Conservation (phyloP, 176 grass and related monocot genomes). For the Microstegium vimineum region DNA sequence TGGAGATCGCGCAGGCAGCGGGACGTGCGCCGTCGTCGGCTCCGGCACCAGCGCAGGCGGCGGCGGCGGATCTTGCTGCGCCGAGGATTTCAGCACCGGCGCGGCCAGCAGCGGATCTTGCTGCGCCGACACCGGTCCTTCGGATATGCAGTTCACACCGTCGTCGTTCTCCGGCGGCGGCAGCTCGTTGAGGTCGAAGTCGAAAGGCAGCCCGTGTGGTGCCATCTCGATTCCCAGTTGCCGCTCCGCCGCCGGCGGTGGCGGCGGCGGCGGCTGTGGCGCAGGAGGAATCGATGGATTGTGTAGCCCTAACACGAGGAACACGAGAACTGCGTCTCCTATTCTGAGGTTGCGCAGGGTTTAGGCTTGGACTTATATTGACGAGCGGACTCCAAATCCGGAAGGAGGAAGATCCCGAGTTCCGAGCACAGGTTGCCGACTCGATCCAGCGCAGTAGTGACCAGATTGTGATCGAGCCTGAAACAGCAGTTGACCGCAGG, state of each 20-base stretch:
- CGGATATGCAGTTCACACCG: not conserved
- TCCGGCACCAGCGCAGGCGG: too few species aligned
- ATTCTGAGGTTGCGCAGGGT: not conserved
- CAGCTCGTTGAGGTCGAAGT: constrained; percentile 30
- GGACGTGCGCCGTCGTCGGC: not conserved
- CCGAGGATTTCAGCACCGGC: too few species aligned
- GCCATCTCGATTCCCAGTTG: not conserved
- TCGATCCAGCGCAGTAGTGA: not conserved
- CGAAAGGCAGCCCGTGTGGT: not conserved
- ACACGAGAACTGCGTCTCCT: not conserved
- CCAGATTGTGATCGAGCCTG: not conserved
- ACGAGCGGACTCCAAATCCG: not conserved
- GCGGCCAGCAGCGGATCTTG: not conserved
- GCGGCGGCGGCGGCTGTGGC: not conserved
- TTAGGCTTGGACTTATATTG: not conserved
- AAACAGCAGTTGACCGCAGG: not conserved
- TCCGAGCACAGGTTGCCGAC: too few species aligned
- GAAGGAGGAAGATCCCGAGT: not conserved
- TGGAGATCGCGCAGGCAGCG: too few species aligned
- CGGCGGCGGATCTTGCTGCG: too few species aligned
- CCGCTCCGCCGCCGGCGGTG: not conserved
- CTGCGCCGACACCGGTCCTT: not conserved
- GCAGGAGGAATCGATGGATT: not conserved
- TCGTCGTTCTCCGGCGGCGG: not conserved
- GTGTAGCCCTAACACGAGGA: not conserved